phyloP scores from a whole-genome alignment of 345 rosid genomes.

The Eucalyptus fibrosa region DNA sequence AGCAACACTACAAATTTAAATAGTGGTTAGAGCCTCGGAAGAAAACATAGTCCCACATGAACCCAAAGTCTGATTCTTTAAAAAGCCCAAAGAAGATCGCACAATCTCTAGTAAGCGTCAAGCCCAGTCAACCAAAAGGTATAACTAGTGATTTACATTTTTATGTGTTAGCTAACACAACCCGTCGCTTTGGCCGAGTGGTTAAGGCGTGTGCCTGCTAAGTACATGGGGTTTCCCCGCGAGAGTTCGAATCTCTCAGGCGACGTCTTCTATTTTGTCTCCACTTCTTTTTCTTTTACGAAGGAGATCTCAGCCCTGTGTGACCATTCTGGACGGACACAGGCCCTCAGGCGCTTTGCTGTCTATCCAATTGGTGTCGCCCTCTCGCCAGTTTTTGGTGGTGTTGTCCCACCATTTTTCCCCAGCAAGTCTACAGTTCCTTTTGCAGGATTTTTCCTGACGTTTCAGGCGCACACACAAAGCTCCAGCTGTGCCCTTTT shows the following conservation, averaged over 20 bases:
- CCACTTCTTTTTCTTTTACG: not conserved
- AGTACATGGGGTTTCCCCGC: constrained; percentile 85
- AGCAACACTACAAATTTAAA: not conserved
- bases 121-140: not conserved
- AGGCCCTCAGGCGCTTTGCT: too few relatives aligned
- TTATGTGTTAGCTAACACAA: not conserved
- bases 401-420: too few relatives aligned
- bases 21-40: not conserved
- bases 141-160: rapidly evolving
- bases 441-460: too few relatives aligned
- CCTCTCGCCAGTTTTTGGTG: too few relatives aligned
- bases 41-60: not conserved
- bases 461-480: too few relatives aligned
- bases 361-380: too few relatives aligned
- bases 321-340: too few relatives aligned
- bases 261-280: constrained; percentile 5
- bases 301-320: too few relatives aligned
- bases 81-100: not conserved
- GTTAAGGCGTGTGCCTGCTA: constrained; percentile 97
- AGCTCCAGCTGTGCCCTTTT: too few relatives aligned
- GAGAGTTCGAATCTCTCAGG: constrained; percentile 81
- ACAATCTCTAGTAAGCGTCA: not conserved
- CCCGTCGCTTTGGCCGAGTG: constrained; percentile 82
- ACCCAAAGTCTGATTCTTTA: not conserved
- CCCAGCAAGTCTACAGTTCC: too few relatives aligned